phyloP scores from a whole-genome alignment of 441 rosid genomes.

The Sinapis alba region DNA sequence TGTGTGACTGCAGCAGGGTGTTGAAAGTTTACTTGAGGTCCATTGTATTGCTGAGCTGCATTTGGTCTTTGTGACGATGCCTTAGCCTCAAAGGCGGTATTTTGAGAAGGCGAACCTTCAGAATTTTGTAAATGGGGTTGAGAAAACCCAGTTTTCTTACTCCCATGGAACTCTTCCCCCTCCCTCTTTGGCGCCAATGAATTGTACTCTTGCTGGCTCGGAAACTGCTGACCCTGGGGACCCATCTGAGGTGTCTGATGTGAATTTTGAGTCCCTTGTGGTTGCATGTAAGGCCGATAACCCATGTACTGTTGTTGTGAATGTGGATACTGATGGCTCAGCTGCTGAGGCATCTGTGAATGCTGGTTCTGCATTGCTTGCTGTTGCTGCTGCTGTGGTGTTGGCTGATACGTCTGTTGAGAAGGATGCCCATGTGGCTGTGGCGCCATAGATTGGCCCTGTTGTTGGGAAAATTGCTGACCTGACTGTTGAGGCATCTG shows the following conservation, averaged over 20 bases:
- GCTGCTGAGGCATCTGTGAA: slow-evolving; percentile 49
- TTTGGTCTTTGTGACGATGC: slow-evolving; percentile 50
- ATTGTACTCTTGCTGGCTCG: slow-evolving; percentile 56
- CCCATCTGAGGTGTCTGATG: slow-evolving; percentile 55
- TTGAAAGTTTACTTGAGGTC: slow-evolving; percentile 54
- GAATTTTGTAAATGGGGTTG: slow-evolving; percentile 62
- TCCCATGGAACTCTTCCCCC: slow-evolving; percentile 60
- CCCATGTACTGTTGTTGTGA: slow-evolving; percentile 61
- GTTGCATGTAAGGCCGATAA: slow-evolving; percentile 53
- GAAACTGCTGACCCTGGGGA: slow-evolving; percentile 53
- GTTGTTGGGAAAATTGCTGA: slow-evolving; percentile 60
- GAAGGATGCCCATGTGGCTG: slow-evolving; percentile 48
- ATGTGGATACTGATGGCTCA: slow-evolving; percentile 56
- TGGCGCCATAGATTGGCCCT: slow-evolving; percentile 39
- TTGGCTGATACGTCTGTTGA: slow-evolving; percentile 36
- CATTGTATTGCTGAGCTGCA: slow-evolving; percentile 60
- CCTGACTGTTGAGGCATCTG: slow-evolving; percentile 58
- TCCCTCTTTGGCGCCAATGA: slow-evolving; percentile 52
- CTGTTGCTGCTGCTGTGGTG: slow-evolving; percentile 37
- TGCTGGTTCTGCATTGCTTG: slow-evolving; percentile 36
- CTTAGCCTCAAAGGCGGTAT: slow-evolving; percentile 51
- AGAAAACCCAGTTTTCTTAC: slow-evolving; percentile 59
- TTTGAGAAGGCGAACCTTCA: slow-evolving; percentile 58
- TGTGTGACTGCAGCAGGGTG: slow-evolving; percentile 49
- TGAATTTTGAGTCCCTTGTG: slow-evolving; percentile 54